These are phyloP conservation scores for Macrophomina tecta DNA, from an alignment of 2,329 filamentous ascomycete species.

Conservation along the genomic window DNA sequence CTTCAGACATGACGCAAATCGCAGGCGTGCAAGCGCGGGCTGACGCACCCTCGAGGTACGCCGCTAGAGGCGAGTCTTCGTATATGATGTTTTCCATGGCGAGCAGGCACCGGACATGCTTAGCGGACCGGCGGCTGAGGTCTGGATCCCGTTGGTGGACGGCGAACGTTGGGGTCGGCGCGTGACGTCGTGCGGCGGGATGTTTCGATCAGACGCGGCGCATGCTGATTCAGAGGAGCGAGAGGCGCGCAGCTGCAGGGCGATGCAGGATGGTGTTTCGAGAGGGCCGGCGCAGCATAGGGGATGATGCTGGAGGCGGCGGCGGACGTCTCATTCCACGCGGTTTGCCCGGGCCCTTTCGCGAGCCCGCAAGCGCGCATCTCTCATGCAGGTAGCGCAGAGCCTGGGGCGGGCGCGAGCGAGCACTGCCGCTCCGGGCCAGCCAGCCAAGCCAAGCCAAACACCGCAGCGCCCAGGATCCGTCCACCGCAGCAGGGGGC, in stretches of 20 bases:
- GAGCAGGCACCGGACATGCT: conserved; percentile 31
- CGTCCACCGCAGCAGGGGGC: conserved; percentile 19
- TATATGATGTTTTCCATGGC: conserved; percentile 86
- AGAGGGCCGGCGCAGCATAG: conserved; percentile 1
- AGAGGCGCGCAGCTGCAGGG: background rate
- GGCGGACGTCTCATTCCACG: conserved; percentile 19
- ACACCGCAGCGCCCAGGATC: conserved; percentile 5
- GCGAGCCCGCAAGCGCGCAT: conserved; percentile 20
- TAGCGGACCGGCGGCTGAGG: conserved; percentile 17
- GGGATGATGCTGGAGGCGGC: conserved; percentile 5
- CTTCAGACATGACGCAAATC: conserved; percentile 29
- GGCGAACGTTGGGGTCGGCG: background rate
- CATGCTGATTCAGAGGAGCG: conserved; percentile 24
- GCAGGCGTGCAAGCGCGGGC: conserved; percentile 22
- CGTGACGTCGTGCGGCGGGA: conserved; percentile 25
- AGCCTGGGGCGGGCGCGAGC: background rate
- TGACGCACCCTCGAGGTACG: conserved; percentile 81
- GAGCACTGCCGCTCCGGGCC: conserved; percentile 6
- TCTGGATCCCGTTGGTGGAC: background rate
- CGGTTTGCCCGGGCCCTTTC: conserved; percentile 12
- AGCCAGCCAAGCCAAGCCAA: conserved; percentile 13
- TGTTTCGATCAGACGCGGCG: conserved; percentile 25
- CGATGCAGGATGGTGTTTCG: conserved; percentile 15
- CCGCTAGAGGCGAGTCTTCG: conserved; percentile 84
- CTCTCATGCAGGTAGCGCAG: conserved; percentile 12